A percentile compares a stretch with the other conserved stretches of the same genome.
These are phyloP conservation scores for Candida lessepsii DNA, from an alignment of 805 yeast genomes.

Conservation along the genomic window DNA sequence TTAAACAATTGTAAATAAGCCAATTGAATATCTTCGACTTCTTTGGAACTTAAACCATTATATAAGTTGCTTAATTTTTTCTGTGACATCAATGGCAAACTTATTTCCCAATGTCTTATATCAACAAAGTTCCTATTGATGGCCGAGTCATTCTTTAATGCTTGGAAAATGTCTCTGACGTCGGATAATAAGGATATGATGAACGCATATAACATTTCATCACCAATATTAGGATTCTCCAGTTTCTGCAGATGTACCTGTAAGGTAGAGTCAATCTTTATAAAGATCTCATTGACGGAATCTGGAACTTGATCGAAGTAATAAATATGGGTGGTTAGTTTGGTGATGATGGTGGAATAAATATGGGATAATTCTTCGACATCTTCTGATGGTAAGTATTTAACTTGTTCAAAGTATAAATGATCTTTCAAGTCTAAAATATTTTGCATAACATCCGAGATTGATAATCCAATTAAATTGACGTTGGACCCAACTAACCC, in stretches of 20 bases:
- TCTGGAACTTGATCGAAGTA: constrained; percentile 86
- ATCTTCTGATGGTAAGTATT: constrained; percentile 20
- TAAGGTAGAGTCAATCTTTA: constrained; percentile 38
- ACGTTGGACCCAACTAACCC: constrained; percentile 73
- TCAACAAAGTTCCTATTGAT: constrained; percentile 45
- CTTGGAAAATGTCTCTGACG: constrained; percentile 29
- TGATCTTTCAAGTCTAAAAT: constrained; percentile 50
- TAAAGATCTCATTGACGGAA: constrained; percentile 66
- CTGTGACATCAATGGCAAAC: constrained; percentile 27
- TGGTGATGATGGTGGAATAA: constrained; percentile 60
- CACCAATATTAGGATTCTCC: constrained; percentile 11
- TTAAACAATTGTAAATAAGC: constrained; percentile 40
- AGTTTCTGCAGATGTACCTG: constrained; percentile 14
- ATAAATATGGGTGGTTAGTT: constrained; percentile 73
- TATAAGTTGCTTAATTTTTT: constrained; percentile 19
- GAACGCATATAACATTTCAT: constrained; percentile 17
- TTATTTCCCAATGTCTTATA: constrained; percentile 43
- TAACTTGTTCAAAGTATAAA: constrained; percentile 26
- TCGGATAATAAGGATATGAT: constrained; percentile 30
- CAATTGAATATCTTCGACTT: constrained; percentile 33
- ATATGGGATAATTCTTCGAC: constrained; percentile 34
- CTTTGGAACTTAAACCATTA: constrained; percentile 20
- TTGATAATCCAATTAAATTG: constrained; percentile 83
- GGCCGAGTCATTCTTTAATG: constrained; percentile 29
- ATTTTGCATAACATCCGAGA: constrained; percentile 70